Evolutionary conservation across 2,329 filamentous ascomycete species (phyloP).

Genomic region (Madurella fahalii): DNA sequence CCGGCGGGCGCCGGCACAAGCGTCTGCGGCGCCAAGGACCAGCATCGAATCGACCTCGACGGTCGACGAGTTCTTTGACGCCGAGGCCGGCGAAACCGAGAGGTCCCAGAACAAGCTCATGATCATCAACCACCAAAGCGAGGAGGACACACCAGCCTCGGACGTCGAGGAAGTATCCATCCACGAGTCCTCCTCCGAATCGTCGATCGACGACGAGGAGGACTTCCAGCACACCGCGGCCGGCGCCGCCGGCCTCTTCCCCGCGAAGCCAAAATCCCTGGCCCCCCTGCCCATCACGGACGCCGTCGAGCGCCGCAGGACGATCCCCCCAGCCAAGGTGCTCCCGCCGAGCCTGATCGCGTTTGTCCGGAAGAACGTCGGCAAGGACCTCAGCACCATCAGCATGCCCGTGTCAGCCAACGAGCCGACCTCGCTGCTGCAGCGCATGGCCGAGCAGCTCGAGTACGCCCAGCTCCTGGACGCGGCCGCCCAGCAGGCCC

Average conservation of each 20-base stretch:
- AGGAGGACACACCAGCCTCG: conserved; percentile 58
- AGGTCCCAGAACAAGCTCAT: conserved; percentile 65
- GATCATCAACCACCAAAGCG: conserved; percentile 66
- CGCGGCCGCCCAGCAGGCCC: conserved; percentile 60
- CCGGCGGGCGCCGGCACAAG: conserved; percentile 57
- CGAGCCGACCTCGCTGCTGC: conserved; percentile 82
- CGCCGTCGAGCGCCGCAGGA: conserved; percentile 60
- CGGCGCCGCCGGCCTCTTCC: conserved; percentile 63
- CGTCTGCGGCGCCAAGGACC: conserved; percentile 36
- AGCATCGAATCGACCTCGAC: conserved; percentile 46
- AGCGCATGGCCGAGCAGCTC: conserved; percentile 83
- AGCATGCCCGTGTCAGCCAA: conserved; percentile 97
- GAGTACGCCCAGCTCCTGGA: conserved; percentile 88
- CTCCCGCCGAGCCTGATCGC: conserved; percentile 87
- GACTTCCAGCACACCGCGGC: conserved; percentile 47
- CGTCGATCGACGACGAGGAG: conserved; percentile 57
- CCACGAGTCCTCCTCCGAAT: conserved; percentile 60
- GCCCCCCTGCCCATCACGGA: conserved; percentile 70
- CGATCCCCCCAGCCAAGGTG: conserved; percentile 69
- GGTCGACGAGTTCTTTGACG: conserved; percentile 92
- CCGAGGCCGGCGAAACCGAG: conserved; percentile 59
- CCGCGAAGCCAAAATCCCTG: conserved; percentile 69
- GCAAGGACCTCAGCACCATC: conserved; percentile 94
- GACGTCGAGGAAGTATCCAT: conserved; percentile 53
- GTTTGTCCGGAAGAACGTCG: conserved; percentile 94